Percentiles rank a stretch among this genome's conserved stretches.
These are phyloP conservation scores for Coemansia sp. DNA, from an alignment of 192 early-diverging fungal species.

Conservation along the genomic window DNA sequence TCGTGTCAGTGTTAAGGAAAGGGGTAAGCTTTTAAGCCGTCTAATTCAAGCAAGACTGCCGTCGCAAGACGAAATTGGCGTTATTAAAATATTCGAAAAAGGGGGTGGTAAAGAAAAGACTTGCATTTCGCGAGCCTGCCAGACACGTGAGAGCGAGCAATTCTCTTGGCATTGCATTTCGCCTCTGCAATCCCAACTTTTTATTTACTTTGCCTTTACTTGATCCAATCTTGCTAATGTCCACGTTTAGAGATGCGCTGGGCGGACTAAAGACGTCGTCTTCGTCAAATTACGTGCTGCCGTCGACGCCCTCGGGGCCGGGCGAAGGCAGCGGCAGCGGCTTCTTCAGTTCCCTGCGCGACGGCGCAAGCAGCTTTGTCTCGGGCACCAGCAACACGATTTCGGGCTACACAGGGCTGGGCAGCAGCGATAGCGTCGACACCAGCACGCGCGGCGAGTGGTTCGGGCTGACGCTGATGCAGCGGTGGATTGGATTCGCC, in stretches of 20 bases:
- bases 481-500: constrained; percentile 52
- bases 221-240: constrained; percentile 14
- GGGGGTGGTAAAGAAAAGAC: too few species aligned
- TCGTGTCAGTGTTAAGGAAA: neutral
- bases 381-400: constrained; percentile 36
- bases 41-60: too few species aligned
- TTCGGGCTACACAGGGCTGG: constrained; percentile 19
- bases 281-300: constrained; percentile 32
- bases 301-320: constrained; percentile 10
- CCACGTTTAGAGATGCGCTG: constrained; percentile 47
- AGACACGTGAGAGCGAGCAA: neutral
- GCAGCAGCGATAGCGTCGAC: constrained; percentile 10
- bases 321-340: constrained; percentile 24
- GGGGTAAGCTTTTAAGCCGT: too few species aligned
- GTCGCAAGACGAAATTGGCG: neutral
- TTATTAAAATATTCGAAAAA: too few species aligned
- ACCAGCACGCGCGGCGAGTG: constrained; percentile 41
- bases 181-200: neutral
- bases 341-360: constrained; percentile 44
- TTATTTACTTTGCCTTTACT: neutral
- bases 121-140: too few species aligned
- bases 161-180: neutral
- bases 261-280: constrained; percentile 52
- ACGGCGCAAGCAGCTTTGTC: constrained; percentile 42
- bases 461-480: constrained; percentile 52